These are phyloP conservation scores for Xylaria acuta DNA, from an alignment of 495 filamentous ascomycete genomes.

Conservation along the genomic window DNA sequence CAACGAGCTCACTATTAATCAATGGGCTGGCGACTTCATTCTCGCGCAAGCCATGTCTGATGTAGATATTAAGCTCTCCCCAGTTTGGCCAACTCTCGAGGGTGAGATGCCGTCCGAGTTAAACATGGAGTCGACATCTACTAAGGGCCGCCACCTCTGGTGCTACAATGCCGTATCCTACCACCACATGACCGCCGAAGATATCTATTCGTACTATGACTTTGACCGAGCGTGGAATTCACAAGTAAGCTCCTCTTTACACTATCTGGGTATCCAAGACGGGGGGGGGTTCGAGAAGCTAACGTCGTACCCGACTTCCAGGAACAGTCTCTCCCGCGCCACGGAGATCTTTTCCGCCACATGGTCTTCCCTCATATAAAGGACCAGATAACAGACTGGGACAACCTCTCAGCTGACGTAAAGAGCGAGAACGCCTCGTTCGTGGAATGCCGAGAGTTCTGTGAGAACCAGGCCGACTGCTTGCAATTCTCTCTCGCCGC, in stretches of 20 bases:
- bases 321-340: conserved; percentile 19
- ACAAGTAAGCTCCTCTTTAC: conserved; percentile 26
- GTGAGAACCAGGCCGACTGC: conserved; percentile 40
- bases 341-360: conserved; percentile 41
- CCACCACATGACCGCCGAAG: conserved; percentile 51
- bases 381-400: conserved; percentile 41
- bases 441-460: conserved; percentile 41
- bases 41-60: conserved; percentile 49
- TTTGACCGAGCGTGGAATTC: conserved; percentile 51
- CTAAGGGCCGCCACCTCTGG: conserved; percentile 47
- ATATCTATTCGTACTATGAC: conserved; percentile 48
- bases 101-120: conserved; percentile 41
- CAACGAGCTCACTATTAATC: conserved; percentile 37
- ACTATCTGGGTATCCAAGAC: background rate
- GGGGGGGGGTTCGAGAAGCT: background rate
- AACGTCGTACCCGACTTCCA: background rate
- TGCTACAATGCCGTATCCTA: conserved; percentile 51
- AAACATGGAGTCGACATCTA: conserved; percentile 45
- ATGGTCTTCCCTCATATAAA: conserved; percentile 37
- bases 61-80: conserved; percentile 44
- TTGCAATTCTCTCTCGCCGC: conserved; percentile 45
- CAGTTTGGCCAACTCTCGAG: conserved; percentile 46
- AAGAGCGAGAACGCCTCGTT: conserved; percentile 23
- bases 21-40: conserved; percentile 57
- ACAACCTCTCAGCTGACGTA: conserved; percentile 42